Evolutionary conservation across 2,329 filamentous ascomycete species (phyloP), one percentile per base, ranked within the genome.

Genomic region (Endocalyx cinctus): DNA sequence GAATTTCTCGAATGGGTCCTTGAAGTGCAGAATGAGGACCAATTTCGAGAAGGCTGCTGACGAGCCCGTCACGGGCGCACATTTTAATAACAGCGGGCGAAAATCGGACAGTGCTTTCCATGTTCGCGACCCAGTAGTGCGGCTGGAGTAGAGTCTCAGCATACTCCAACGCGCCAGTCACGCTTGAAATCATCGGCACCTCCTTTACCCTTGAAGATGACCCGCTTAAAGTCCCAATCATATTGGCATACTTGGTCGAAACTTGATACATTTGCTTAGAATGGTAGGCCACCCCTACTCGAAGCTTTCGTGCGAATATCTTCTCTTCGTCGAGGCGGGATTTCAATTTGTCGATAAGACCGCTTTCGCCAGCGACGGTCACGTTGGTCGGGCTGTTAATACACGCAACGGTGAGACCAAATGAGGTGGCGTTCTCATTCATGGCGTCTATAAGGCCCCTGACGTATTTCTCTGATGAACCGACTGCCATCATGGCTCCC

Each of bases 401-500:
- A 28, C 54, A 57, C 2, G 52, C 58, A 14, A 61, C 36, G 1
- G 35, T 27, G 2, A 48, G 17, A 6, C 32, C 15, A 34, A 25
- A 35, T 30, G 41, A 16, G 11, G n/a, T 6, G 17, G 14, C 10
- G 17, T 12, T 25, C 8, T 25, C 18, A 16, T 29, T n/a, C 10
- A 43, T 17, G 10, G 14, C 6, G 7, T 25, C 26, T 12, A 40
- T 31, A 10, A 31, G 12, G 6, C 33, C 33, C 12, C 16, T n/a
- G 4, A 36, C 31, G 4, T 46, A 35, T 10, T 38, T 31, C 25
- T 37, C 29, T 10, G 37, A 29, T 10, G 50, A 11, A 2, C 54
- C 54, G 6, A 54, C 52, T 2, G 57, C 49, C 28, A 55, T 35
- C 58, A 62, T 62, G 7, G 44, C 32, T 5, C 57, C 57, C 5